Base-by-base conservation (phyloP, 306 rosid genomes). In the Argentina anserina region DNA sequence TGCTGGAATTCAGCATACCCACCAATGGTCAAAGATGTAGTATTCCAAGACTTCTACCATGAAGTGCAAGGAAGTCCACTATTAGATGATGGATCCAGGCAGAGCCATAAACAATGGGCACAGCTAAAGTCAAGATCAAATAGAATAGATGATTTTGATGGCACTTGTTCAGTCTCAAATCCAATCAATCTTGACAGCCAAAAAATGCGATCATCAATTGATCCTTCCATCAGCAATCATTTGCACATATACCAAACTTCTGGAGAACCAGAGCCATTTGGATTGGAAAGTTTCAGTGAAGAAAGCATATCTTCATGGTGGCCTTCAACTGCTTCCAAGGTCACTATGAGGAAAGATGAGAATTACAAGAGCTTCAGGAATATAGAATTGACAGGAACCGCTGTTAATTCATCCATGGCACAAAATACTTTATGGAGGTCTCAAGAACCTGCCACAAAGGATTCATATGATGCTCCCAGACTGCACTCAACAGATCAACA, bases 21-120 rank as follows among this genome's bases (percentile, higher is more conserved):
- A 62, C 79, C 45, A 69, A 79, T 70, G 78, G 84, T 82, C 59
- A 85, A 77, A 46, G 76, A 74, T 49, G 72, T 87, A 42, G 28
- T 56, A 56, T 87, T 86, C 68, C 81, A 74, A 68, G 88, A 91
- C 67, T 88, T 86, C 80, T 83, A 72, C 80, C 77, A 75, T 42
- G 80, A 84, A 69, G 75, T 83, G 70, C 86, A 75, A 73, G 82
- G 87, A 58, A 73, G 72, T 68, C 72, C 84, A 69, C 63, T 77
- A 56, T 76, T 78, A 26, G 72, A 84, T 72, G 86, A 79, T 72
- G 77, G 77, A 59, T 66, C 83, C 70, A 76, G 76, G 69, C 77
- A 70, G 67, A 84, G 78, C 75, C 82, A 74, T 40, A 61, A 52
- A 36, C 78, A 78, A 52, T 69, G 71, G 67, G 81, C 49, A 42